Evolutionary conservation across 495 filamentous ascomycete species (phyloP).

Genomic region (Pyronema omphalodes): DNA sequence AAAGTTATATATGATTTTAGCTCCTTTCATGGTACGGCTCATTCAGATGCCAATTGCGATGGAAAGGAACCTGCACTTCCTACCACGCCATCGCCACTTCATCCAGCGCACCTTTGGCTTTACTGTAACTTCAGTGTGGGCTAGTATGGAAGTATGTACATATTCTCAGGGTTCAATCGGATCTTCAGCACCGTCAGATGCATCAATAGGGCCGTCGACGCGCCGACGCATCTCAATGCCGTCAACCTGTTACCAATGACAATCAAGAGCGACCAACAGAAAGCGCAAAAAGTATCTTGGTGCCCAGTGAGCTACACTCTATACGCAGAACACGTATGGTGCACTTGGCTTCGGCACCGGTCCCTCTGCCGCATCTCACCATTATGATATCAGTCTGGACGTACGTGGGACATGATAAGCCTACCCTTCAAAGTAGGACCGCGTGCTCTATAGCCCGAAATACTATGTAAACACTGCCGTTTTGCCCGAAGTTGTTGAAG

Average conservation of each 20-base stretch:
- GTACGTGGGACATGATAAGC: background rate
- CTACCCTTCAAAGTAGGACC: background rate
- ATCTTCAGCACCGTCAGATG: background rate
- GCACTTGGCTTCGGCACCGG: background rate
- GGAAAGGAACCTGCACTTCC: background rate
- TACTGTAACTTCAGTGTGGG: background rate
- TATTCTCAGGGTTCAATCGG: background rate
- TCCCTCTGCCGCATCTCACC: background rate
- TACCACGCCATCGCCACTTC: background rate
- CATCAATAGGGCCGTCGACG: background rate
- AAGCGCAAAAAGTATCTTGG: background rate
- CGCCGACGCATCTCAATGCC: background rate
- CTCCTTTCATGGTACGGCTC: background rate
- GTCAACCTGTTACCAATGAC: background rate
- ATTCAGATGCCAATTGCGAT: background rate
- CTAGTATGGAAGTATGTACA: background rate
- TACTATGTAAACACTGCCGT: constrained; percentile 1
- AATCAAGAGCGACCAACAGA: background rate
- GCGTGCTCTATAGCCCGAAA: background rate
- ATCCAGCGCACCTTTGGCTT: background rate
- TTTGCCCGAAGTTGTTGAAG: background rate
- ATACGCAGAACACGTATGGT: background rate
- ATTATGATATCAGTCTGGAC: background rate
- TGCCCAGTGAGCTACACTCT: background rate
- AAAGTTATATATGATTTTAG: background rate